Percentiles rank a stretch among this genome's conserved stretches.
These are phyloP conservation scores for Suillus weaverae DNA, from an alignment of 768 basidiomycete genomes.

Conservation along the genomic window DNA sequence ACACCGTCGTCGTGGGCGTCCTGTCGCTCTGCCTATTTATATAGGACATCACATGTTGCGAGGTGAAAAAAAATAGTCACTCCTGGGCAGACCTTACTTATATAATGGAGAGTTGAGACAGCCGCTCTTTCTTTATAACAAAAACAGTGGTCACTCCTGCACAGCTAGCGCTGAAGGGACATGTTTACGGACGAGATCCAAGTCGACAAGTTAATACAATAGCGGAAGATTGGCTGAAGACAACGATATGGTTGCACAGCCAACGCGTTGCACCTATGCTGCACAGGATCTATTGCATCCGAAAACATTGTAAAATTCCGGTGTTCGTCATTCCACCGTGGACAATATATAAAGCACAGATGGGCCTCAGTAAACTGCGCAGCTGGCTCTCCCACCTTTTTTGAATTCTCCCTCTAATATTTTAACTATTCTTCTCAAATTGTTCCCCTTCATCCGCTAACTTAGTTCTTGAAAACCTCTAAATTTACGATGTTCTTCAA, in stretches of 20 bases:
- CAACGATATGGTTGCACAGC: neutral
- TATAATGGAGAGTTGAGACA: neutral
- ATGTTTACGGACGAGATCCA: neutral
- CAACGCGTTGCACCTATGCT: neutral
- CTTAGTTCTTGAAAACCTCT: neutral
- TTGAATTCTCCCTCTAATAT: neutral
- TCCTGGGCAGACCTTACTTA: neutral
- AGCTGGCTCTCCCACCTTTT: neutral
- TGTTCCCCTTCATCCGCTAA: neutral
- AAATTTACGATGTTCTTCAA: constrained; percentile 26
- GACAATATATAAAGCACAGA: constrained; percentile 1
- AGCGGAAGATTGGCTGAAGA: neutral
- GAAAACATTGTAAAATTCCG: neutral
- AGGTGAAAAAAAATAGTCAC: neutral
- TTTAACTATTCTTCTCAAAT: neutral
- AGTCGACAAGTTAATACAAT: too few species aligned
- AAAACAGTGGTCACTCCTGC: neutral
- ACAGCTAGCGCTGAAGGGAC: neutral
- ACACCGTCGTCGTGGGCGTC: neutral
- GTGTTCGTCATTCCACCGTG: neutral
- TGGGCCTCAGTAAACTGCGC: neutral
- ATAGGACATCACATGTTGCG: neutral
- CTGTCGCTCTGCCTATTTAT: neutral
- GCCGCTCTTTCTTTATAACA: neutral
- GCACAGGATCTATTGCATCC: neutral